Percentiles rank a stretch among this genome's conserved stretches.
phyloP scores from a whole-genome alignment of 192 early-diverging fungal genomes.

The Rhizoclosmatium globosum region DNA sequence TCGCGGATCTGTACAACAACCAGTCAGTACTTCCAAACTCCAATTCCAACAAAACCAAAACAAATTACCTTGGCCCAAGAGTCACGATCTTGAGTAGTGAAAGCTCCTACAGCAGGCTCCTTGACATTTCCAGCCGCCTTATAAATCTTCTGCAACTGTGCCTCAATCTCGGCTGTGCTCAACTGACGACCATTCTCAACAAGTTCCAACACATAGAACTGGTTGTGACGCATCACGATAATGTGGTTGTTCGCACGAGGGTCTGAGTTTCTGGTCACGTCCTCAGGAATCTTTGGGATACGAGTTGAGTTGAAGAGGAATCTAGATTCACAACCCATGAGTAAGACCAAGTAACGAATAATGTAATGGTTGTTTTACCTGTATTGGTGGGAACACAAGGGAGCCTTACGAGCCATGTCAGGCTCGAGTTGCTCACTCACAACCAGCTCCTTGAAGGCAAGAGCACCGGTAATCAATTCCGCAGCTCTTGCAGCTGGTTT shows the following conservation, averaged over 20 bases:
- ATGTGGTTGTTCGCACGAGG: constrained; percentile 83
- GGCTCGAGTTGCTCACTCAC: constrained; percentile 78
- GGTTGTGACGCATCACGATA: constrained; percentile 87
- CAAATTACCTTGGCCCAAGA: constrained; percentile 80
- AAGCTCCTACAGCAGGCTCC: constrained; percentile 81
- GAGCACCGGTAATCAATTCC: constrained; percentile 85
- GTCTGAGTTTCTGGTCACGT: constrained; percentile 78
- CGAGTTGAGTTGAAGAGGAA: constrained; percentile 95
- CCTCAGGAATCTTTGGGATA: constrained; percentile 85
- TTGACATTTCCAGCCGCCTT: constrained; percentile 69
- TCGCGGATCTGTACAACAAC: constrained; percentile 20
- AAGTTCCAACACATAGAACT: constrained; percentile 85
- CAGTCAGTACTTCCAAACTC: constrained; percentile 33
- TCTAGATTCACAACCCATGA: not conserved
- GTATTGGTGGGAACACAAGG: constrained; percentile 92
- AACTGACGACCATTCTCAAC: constrained; percentile 80
- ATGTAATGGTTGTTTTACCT: constrained; percentile 61
- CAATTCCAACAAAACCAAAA: constrained; percentile 6
- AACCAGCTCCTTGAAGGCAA: constrained; percentile 85
- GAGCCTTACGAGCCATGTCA: constrained; percentile 77
- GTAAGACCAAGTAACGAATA: not conserved
- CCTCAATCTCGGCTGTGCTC: constrained; percentile 84
- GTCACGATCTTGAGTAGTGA: constrained; percentile 96
- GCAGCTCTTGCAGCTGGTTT: constrained; percentile 87
- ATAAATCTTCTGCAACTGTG: constrained; percentile 77